Conservation (phyloP, 2,329 filamentous ascomycete genomes). For the Sarocladium brachiariae region DNA sequence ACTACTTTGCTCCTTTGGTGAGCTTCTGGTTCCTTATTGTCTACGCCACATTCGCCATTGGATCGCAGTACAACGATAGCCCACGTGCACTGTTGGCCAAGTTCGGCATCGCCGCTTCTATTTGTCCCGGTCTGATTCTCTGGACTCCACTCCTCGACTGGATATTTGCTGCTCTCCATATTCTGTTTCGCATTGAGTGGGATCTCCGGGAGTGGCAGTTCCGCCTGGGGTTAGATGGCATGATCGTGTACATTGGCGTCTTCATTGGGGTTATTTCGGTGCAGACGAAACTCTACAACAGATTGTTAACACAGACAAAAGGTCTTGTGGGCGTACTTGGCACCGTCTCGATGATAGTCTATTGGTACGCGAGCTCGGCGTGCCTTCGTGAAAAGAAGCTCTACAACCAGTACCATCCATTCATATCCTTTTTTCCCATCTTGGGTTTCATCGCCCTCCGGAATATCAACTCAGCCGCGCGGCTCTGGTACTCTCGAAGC, state of each 20-base stretch:
- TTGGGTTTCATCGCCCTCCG: slow-evolving; percentile 45
- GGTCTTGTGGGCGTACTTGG: slow-evolving; percentile 11
- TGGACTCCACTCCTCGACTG: slow-evolving; percentile 22
- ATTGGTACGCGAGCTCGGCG: slow-evolving; percentile 12
- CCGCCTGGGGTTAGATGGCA: slow-evolving; percentile 44
- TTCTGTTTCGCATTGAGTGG: slow-evolving; percentile 41
- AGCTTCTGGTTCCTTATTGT: slow-evolving; percentile 57
- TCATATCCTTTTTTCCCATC: slow-evolving; percentile 47
- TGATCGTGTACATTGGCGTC: slow-evolving; percentile 51
- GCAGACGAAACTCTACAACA: slow-evolving; percentile 16
- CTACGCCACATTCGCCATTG: slow-evolving; percentile 43
- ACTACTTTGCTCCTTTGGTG: slow-evolving; percentile 52
- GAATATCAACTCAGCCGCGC: slow-evolving; percentile 27
- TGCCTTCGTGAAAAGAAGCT: slow-evolving; percentile 22
- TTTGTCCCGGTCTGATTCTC: slow-evolving; percentile 29
- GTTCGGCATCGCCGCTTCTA: slow-evolving; percentile 34
- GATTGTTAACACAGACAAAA: slow-evolving; percentile 15
- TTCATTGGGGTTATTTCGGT: slow-evolving; percentile 25
- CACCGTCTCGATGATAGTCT: slow-evolving; percentile 24
- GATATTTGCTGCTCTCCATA: slow-evolving; percentile 23
- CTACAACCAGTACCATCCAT: slow-evolving; percentile 46
- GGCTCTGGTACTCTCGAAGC: slow-evolving; percentile 28
- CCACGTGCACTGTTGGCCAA: slow-evolving; percentile 38
- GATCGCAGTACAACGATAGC: slow-evolving; percentile 34
- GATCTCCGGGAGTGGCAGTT: slow-evolving; percentile 42